phyloP scores from a whole-genome alignment of 2,329 filamentous ascomycete species.

The Biscogniauxia mediterranea region DNA sequence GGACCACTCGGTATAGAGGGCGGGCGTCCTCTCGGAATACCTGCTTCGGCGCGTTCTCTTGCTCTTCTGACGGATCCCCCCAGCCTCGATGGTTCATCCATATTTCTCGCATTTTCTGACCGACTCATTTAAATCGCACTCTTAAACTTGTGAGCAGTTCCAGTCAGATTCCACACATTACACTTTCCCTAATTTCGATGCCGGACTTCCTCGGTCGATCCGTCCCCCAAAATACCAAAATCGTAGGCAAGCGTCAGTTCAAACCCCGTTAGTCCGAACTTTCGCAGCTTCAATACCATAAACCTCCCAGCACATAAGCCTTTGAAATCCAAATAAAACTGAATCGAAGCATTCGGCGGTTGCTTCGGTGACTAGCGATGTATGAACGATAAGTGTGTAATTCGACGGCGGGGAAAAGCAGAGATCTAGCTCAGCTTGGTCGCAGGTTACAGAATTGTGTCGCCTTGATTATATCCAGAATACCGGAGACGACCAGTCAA shows the following conservation, averaged over 20 bases:
- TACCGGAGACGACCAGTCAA: slow-evolving; percentile 19
- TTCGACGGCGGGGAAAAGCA: slow-evolving; percentile 6
- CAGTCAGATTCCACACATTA: slow-evolving; percentile 19
- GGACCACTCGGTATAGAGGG: slow-evolving; percentile 29
- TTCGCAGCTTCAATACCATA: slow-evolving; percentile 21
- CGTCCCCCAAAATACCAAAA: slow-evolving; percentile 18
- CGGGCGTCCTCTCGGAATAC: slow-evolving; percentile 32
- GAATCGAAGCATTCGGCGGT: slow-evolving; percentile 7
- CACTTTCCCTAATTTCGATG: slow-evolving; percentile 20
- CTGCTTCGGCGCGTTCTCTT: slow-evolving; percentile 51
- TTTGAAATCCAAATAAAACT: slow-evolving; percentile 12
- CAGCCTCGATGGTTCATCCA: slow-evolving; percentile 44
- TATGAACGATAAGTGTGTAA: slow-evolving; percentile 9
- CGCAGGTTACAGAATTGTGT: slow-evolving; percentile 19
- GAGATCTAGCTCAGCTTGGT: slow-evolving; percentile 14
- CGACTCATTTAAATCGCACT: slow-evolving; percentile 51
- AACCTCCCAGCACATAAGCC: slow-evolving; percentile 7
- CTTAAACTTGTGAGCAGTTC: slow-evolving; percentile 16
- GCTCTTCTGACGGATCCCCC: slow-evolving; percentile 54
- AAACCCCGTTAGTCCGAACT: slow-evolving; percentile 13
- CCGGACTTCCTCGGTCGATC: slow-evolving; percentile 14
- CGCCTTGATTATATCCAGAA: slow-evolving; percentile 27
- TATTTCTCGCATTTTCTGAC: slow-evolving; percentile 52
- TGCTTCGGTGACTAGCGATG: slow-evolving; percentile 8
- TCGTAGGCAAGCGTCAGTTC: slow-evolving; percentile 21